phyloP scores from a whole-genome alignment of 2,329 filamentous ascomycete species.

The Biscogniauxia marginata region DNA sequence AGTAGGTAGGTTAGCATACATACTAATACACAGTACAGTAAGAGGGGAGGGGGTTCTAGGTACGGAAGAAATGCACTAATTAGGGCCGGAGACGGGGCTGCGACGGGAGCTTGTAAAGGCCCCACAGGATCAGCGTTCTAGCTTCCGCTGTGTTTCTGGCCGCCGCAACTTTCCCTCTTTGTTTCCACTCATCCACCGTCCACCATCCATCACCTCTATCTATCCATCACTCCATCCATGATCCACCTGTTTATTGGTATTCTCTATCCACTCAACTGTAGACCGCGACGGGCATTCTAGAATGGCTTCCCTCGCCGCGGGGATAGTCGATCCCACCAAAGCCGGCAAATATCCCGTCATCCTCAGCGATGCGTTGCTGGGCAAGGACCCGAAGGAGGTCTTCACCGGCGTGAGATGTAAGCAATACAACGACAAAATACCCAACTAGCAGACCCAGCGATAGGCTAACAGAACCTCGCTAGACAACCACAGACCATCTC shows the following conservation, averaged over 20 bases:
- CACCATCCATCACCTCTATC: not conserved
- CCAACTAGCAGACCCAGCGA: not conserved
- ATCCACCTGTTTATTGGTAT: no score
- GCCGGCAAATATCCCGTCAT: constrained; percentile 62
- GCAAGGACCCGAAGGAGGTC: constrained; percentile 54
- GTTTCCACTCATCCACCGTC: not conserved
- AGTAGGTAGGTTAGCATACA: no score
- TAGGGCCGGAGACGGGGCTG: not conserved
- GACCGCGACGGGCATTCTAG: constrained; percentile 3
- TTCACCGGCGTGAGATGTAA: constrained; percentile 62
- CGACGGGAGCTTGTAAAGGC: not conserved
- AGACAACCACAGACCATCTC: constrained; percentile 63
- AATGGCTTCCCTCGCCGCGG: constrained; percentile 31
- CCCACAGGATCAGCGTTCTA: not conserved
- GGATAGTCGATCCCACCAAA: constrained; percentile 56
- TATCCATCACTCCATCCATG: not conserved
- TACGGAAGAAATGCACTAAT: not conserved
- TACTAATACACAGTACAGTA: not conserved
- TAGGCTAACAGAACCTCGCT: constrained; percentile 9
- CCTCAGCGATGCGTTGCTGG: constrained; percentile 60
- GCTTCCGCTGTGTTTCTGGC: not conserved
- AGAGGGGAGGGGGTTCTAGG: not conserved
- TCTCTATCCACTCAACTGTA: no score
- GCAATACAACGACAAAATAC: constrained; percentile 18
- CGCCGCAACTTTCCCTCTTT: constrained; percentile 8